These are phyloP conservation scores for Quercus phellos DNA, from an alignment of 331 rosid species.

Conservation along the genomic window DNA sequence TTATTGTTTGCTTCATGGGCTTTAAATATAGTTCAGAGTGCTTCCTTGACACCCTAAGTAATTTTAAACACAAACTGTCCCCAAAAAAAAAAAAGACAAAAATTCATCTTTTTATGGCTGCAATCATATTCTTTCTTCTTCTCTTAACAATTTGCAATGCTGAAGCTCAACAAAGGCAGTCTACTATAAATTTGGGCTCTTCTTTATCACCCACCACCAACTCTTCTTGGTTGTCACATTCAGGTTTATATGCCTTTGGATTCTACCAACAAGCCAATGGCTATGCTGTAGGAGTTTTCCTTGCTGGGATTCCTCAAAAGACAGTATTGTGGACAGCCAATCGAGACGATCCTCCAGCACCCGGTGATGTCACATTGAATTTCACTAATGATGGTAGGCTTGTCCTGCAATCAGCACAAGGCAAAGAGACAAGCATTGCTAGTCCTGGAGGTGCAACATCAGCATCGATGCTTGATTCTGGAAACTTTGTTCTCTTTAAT, in stretches of 20 bases:
- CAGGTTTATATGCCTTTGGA: conserved; percentile 52
- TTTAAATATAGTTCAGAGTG: too few relatives aligned
- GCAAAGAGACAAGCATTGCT: conserved; percentile 13
- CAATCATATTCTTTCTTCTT: background rate
- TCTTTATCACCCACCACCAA: conserved; percentile 20
- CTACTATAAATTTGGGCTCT: conserved; percentile 17
- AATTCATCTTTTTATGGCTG: background rate
- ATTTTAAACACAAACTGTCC: too few relatives aligned
- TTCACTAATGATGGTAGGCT: conserved; percentile 33
- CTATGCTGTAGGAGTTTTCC: conserved; percentile 33
- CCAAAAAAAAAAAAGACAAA: too few relatives aligned
- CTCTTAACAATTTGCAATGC: background rate
- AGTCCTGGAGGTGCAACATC: conserved; percentile 17
- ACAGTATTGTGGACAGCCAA: conserved; percentile 43
- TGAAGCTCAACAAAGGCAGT: conserved; percentile 15
- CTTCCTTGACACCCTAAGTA: too few relatives aligned
- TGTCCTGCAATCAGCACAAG: conserved; percentile 10
- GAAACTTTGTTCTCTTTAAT: conserved; percentile 46
- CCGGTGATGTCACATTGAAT: conserved; percentile 24
- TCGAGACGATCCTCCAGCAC: conserved; percentile 32
- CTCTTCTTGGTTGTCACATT: conserved; percentile 36
- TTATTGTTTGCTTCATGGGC: too few relatives aligned
- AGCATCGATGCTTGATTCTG: conserved; percentile 54
- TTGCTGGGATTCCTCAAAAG: background rate
- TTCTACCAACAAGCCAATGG: conserved; percentile 34